A percentile compares a stretch with the other conserved stretches of the same genome.
phyloP scores from a whole-genome alignment of 305 asterid species.

The Solanum aculeatissimum region DNA sequence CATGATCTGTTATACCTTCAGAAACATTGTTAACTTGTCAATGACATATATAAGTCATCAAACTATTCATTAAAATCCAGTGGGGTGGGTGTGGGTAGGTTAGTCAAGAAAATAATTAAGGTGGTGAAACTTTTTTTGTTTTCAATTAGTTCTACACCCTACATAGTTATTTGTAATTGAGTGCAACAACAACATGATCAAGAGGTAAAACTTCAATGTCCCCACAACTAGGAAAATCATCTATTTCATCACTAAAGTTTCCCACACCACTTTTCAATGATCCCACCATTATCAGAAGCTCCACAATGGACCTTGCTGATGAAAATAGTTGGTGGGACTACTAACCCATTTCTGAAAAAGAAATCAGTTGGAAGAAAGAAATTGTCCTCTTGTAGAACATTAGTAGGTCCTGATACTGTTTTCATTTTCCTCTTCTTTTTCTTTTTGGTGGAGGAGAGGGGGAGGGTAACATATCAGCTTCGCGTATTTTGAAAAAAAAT shows the following conservation, averaged over 20 bases:
- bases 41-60: not conserved
- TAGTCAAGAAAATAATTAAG: not conserved
- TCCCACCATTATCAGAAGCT: constrained; percentile 27
- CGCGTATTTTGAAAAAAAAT: no score
- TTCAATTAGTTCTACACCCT: not conserved
- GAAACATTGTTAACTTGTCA: not conserved
- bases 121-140: not conserved
- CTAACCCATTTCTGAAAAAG: not conserved
- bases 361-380: not conserved
- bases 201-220: not conserved
- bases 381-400: not conserved
- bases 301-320: not conserved
- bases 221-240: constrained; percentile 12
- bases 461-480: not conserved
- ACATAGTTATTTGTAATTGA: not conserved
- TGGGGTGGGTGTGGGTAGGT: not conserved
- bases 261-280: constrained; percentile 30
- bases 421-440: not conserved
- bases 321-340: not conserved
- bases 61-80: not conserved
- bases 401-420: not conserved
- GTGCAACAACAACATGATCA: not conserved
- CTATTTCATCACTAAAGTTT: constrained; percentile 35
- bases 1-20: not conserved
- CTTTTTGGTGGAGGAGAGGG: not conserved